phyloP scores from a whole-genome alignment of 805 yeast genomes.

The Lipomyces oligophaga region DNA sequence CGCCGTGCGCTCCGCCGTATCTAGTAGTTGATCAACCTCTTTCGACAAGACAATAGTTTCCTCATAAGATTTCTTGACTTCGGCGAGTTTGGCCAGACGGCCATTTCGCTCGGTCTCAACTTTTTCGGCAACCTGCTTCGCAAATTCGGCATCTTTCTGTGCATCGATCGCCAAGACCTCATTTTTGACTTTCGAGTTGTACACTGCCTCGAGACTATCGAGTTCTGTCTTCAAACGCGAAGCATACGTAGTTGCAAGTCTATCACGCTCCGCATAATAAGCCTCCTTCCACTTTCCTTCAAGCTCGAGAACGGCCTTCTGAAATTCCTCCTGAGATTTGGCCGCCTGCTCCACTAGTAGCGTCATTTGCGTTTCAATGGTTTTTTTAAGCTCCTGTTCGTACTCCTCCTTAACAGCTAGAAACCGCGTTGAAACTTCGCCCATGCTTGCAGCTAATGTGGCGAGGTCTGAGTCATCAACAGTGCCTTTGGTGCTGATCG shows the following conservation, averaged over 20 bases:
- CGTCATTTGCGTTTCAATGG: slow-evolving; percentile 35
- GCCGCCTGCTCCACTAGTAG: slow-evolving; percentile 34
- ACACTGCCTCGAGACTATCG: slow-evolving; percentile 57
- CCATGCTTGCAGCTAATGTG: slow-evolving; percentile 22
- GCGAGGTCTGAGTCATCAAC: slow-evolving; percentile 24
- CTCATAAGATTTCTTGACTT: slow-evolving; percentile 56
- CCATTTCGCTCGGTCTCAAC: slow-evolving; percentile 75
- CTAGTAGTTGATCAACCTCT: slow-evolving; percentile 41
- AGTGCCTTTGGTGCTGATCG: slow-evolving; percentile 21
- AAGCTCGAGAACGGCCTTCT: slow-evolving; percentile 41
- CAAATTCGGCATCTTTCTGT: slow-evolving; percentile 65
- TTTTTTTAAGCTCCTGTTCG: slow-evolving; percentile 28
- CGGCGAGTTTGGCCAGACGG: slow-evolving; percentile 64
- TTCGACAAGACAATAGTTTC: slow-evolving; percentile 45
- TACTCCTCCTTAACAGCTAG: slow-evolving; percentile 21
- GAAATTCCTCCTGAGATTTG: slow-evolving; percentile 31
- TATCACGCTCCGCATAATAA: slow-evolving; percentile 57
- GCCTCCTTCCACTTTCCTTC: slow-evolving; percentile 56
- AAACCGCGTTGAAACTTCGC: slow-evolving; percentile 23
- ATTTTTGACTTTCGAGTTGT: slow-evolving; percentile 21
- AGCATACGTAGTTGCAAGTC: slow-evolving; percentile 57
- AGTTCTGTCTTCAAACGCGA: slow-evolving; percentile 60
- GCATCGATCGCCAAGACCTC: slow-evolving; percentile 57
- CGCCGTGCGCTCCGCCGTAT: slow-evolving; percentile 41
- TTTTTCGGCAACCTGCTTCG: slow-evolving; percentile 50